Base-by-base conservation (phyloP, 345 rosid species). In the Pugionium cornutum region DNA sequence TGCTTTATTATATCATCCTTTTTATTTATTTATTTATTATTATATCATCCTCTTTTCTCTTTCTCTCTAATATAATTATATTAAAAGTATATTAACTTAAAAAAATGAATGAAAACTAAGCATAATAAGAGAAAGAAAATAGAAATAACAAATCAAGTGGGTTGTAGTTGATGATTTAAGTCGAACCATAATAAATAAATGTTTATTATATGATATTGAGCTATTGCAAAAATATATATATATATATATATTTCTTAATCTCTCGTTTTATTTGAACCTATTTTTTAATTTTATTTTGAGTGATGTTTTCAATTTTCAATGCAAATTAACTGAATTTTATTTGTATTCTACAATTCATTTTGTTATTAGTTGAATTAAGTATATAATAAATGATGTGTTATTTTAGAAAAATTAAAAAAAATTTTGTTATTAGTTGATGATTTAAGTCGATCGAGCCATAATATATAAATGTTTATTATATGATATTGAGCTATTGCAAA, bases 1-100 rank as follows among this genome's bases (percentile, higher is more conserved):
- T 73, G 76, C 76, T 73, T 73, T 73, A 66, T 66, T 18, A 18
- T 18, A 58, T 59, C 61, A 18, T 18, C 18, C 18, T 18, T 18
- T 18, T 18, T 18, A 18, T 18, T 18, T 18, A 18, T 18, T 18
- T 18, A 18, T 18, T 18, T 18, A 18, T 18, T 18, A 18, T 18
- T 18, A 18, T 18, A 18, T 18, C 18, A 18, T 18, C 18, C 18
- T 52, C 64, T 66, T 58, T 59, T 73, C 62, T 52, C 67, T 59
- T 50, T 73, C 76, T 58, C 46, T 71, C 64, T 64, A 40, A 48
- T 64, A 45, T 7, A 71, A 49, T 56, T 71, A 7, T 39, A 31
- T 35, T 30, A 47, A 35, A 36, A 7, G 46, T 37, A 30, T 27
- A 45, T 27, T 32, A 58, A 59, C 41, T 53, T 45, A 55, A 31